Evolutionary conservation across 108 stramenopile species (phyloP).

Genomic region (Aurantiochytrium sp.): DNA sequence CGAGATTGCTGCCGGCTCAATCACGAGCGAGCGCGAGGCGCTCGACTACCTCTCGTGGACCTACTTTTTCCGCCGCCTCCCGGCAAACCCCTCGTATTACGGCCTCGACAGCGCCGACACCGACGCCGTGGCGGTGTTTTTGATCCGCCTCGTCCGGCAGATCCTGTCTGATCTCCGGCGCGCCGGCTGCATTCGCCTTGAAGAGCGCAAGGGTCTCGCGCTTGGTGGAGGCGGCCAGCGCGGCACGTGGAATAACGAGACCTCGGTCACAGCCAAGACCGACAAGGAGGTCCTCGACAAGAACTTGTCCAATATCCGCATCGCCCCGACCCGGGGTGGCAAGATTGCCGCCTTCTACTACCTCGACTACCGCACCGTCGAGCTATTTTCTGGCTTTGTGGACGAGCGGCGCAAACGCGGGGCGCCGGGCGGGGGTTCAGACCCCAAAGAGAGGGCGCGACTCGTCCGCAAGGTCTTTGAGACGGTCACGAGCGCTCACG

Average conservation of each 20-base stretch:
- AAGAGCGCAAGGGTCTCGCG: not conserved
- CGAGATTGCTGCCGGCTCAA: constrained; percentile 79
- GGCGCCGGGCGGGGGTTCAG: too few species aligned
- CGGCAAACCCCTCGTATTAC: constrained; percentile 91
- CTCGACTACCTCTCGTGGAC: constrained; percentile 93
- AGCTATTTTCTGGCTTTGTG: not conserved
- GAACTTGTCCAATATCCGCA: not conserved
- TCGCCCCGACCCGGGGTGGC: constrained; percentile 70
- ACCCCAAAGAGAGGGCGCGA: too few species aligned
- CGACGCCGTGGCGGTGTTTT: constrained; percentile 60
- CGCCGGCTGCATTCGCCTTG: constrained; percentile 66
- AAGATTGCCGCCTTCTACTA: constrained; percentile 83
- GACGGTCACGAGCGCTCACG: constrained; percentile 70
- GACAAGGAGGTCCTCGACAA: constrained; percentile 28
- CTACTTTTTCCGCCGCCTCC: constrained; percentile 85
- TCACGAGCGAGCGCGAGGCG: constrained; percentile 68
- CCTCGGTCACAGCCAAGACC: not conserved
- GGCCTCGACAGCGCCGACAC: constrained; percentile 65
- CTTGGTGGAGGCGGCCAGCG: not conserved
- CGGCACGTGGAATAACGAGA: not conserved
- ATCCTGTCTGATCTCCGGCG: constrained; percentile 65
- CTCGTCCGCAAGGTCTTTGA: constrained; percentile 67
- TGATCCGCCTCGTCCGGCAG: constrained; percentile 59
- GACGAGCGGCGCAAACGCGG: not conserved
- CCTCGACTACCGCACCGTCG: constrained; percentile 69